Evolutionary conservation across 2,329 filamentous ascomycete genomes (phyloP).

Genomic region (Ascochyta rabiei): DNA sequence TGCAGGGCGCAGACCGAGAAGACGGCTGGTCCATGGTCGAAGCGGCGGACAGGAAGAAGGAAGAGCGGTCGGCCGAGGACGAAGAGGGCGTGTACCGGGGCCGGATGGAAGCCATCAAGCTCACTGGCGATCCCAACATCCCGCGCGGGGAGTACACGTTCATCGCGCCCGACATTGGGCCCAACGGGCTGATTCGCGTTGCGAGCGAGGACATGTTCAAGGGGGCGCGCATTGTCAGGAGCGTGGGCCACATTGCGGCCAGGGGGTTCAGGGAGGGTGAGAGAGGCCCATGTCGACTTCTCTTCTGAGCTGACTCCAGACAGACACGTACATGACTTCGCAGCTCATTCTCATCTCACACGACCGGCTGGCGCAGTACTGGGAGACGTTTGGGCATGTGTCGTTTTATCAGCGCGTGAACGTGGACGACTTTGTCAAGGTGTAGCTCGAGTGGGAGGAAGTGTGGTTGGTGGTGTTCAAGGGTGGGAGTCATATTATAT

Average conservation of each 20-base stretch:
- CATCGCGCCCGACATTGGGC: slow-evolving; percentile 76
- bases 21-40: background rate
- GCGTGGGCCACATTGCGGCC: slow-evolving; percentile 77
- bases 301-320: too few relatives aligned
- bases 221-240: slow-evolving; percentile 75
- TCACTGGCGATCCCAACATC: slow-evolving; percentile 90
- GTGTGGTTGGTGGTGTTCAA: too few relatives aligned
- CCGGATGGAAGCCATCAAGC: slow-evolving; percentile 80
- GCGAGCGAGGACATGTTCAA: slow-evolving; percentile 71
- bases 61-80: background rate
- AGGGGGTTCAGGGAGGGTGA: slow-evolving; percentile 74
- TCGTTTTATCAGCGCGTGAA: slow-evolving; percentile 57
- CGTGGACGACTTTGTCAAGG: slow-evolving; percentile 46
- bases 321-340: slow-evolving; percentile 76
- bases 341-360: slow-evolving; percentile 79
- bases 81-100: slow-evolving; percentile 62
- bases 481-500: too few relatives aligned
- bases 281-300: slow-evolving; percentile 35
- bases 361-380: slow-evolving; percentile 81
- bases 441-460: too few relatives aligned
- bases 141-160: slow-evolving; percentile 87
- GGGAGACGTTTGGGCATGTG: slow-evolving; percentile 65
- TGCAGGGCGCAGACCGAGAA: slow-evolving; percentile 22
- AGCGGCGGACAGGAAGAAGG: background rate
- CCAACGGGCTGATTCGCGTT: slow-evolving; percentile 66